phyloP scores from a whole-genome alignment of 2,329 filamentous ascomycete genomes.

The Xylaria sp. region DNA sequence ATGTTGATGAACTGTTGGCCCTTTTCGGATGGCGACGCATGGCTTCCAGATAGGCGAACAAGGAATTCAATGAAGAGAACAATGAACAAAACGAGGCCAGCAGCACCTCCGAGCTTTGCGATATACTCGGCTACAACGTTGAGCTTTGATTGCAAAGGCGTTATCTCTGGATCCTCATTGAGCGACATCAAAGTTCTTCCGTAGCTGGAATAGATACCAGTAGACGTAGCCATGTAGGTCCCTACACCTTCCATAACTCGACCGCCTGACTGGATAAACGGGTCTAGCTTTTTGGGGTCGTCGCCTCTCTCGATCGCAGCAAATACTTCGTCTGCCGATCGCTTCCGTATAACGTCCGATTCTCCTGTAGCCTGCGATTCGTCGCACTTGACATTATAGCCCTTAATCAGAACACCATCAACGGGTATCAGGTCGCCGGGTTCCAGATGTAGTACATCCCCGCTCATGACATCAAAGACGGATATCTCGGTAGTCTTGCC shows the following conservation, averaged over 20 bases:
- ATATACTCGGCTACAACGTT: slow-evolving; percentile 81
- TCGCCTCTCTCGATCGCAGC: slow-evolving; percentile 74
- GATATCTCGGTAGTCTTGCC: slow-evolving; percentile 76
- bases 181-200: slow-evolving; percentile 80
- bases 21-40: slow-evolving; percentile 73
- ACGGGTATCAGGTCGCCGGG: slow-evolving; percentile 80
- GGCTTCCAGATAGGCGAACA: slow-evolving; percentile 63
- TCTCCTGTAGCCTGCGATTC: slow-evolving; percentile 84
- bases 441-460: slow-evolving; percentile 78
- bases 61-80: slow-evolving; percentile 89
- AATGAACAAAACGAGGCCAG: slow-evolving; percentile 82
- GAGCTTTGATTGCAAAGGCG: slow-evolving; percentile 80
- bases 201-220: slow-evolving; percentile 78
- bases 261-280: slow-evolving; percentile 85
- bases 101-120: slow-evolving; percentile 79
- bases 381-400: slow-evolving; percentile 80
- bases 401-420: slow-evolving; percentile 77
- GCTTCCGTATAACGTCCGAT: slow-evolving; percentile 79
- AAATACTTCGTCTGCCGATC: slow-evolving; percentile 73
- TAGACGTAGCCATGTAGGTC: slow-evolving; percentile 78
- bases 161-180: slow-evolving; percentile 79
- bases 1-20: slow-evolving; percentile 82
- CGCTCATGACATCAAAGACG: slow-evolving; percentile 75
- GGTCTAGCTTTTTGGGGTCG: slow-evolving; percentile 77
- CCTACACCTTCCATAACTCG: slow-evolving; percentile 82